A percentile compares a stretch with the other conserved stretches of the same genome.
These are phyloP conservation scores for Talaromyces wortmannii DNA, from an alignment of 495 filamentous ascomycete genomes.

Conservation along the genomic window DNA sequence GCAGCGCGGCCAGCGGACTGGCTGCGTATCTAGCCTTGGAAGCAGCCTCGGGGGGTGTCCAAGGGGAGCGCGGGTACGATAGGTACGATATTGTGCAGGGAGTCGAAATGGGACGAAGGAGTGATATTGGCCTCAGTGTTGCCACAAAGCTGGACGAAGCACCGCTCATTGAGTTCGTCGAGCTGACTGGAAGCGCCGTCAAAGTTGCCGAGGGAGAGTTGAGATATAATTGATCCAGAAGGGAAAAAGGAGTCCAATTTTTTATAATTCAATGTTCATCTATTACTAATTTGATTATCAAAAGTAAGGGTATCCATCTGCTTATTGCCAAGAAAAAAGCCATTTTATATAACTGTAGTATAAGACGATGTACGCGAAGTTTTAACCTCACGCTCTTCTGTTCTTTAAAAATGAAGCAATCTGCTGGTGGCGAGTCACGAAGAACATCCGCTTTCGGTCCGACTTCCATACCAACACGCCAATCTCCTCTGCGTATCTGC, in stretches of 20 bases:
- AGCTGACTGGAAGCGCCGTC: slow-evolving; percentile 50
- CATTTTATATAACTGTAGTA: slow-evolving; percentile 2
- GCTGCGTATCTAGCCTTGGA: slow-evolving; percentile 49
- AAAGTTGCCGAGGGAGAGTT: slow-evolving; percentile 49
- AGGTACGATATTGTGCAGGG: slow-evolving; percentile 60
- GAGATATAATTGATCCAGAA: slow-evolving; percentile 10
- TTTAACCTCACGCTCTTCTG: slow-evolving; percentile 22
- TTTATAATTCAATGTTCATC: slow-evolving; percentile 6
- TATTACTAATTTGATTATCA: neutral
- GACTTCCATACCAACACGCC: slow-evolving; percentile 88
- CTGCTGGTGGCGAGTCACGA: slow-evolving; percentile 81
- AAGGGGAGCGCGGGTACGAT: slow-evolving; percentile 24
- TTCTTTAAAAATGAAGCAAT: slow-evolving; percentile 71
- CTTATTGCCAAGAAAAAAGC: neutral
- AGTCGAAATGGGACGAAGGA: slow-evolving; percentile 70
- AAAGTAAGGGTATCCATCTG: slow-evolving; percentile 13
- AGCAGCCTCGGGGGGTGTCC: slow-evolving; percentile 15
- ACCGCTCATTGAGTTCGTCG: slow-evolving; percentile 36
- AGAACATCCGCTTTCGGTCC: slow-evolving; percentile 72
- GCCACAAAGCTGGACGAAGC: slow-evolving; percentile 17
- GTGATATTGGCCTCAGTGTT: slow-evolving; percentile 48
- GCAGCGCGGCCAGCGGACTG: slow-evolving; percentile 56
- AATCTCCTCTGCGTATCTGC: slow-evolving; percentile 78
- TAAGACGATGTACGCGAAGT: neutral
- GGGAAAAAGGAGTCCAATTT: neutral